A percentile compares a stretch with the other conserved stretches of the same genome.
Conservation (phyloP, 768 basidiomycete species). For the Pisolithus microcarpus region DNA sequence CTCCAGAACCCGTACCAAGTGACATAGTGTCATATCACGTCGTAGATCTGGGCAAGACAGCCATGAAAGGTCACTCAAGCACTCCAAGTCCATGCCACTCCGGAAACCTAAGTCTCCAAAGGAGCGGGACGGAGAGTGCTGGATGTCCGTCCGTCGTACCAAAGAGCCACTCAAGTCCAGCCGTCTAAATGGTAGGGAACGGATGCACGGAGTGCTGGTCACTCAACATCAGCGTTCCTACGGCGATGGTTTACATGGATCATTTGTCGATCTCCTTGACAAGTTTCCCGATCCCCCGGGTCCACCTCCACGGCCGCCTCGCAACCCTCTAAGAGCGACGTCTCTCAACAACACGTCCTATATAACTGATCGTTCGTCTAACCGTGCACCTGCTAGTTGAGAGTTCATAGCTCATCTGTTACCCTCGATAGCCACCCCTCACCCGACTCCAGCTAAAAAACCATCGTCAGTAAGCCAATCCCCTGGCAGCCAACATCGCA, state of each 20-base stretch:
- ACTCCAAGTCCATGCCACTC: constrained; percentile 9
- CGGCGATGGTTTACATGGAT: not conserved
- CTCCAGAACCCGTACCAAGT: not conserved
- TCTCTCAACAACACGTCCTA: not conserved
- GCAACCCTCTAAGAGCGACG: not conserved
- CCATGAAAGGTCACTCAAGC: constrained; percentile 3
- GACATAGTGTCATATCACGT: not conserved
- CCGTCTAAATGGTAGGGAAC: constrained; percentile 5
- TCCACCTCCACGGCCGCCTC: constrained; percentile 4
- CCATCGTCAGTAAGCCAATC: not conserved
- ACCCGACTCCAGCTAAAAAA: constrained; percentile 3
- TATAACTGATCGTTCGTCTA: not conserved
- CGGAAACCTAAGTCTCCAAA: not conserved
- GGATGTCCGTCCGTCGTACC: constrained; percentile 7
- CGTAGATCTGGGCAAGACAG: constrained; percentile 1
- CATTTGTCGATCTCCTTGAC: constrained; percentile 2
- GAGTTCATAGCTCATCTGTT: constrained; percentile 3
- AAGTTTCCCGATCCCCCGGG: constrained; percentile 4
- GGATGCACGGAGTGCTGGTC: constrained; percentile 1
- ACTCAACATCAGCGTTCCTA: not conserved
- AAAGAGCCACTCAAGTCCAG: constrained; percentile 7
- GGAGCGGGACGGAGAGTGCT: not conserved
- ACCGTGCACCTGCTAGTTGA: not conserved
- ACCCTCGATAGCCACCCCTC: constrained; percentile 3
- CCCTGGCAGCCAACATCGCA: not conserved